Percentiles rank a stretch among this genome's conserved stretches.
Evolutionary conservation across 2,329 filamentous ascomycete species (phyloP).

Genomic region (Pestalotiopsis sp.): DNA sequence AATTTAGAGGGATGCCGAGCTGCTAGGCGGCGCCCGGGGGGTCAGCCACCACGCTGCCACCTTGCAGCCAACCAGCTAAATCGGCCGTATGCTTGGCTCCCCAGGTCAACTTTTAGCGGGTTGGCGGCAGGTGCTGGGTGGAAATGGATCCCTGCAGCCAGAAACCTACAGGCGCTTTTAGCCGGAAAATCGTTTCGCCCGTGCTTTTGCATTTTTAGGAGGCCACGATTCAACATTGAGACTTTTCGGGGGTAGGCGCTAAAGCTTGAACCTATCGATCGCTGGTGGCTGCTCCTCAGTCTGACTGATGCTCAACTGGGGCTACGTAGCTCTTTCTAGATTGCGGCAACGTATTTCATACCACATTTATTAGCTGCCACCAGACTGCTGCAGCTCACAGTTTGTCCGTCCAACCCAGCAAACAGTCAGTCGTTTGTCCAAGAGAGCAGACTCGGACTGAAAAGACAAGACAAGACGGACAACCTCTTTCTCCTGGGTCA

Average conservation of each 20-base stretch:
- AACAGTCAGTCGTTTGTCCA: background rate
- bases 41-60: no score
- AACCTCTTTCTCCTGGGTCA: background rate
- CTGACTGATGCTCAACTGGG: background rate
- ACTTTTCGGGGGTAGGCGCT: background rate
- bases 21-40: no score
- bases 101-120: no score
- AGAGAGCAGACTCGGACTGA: no score
- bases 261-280: background rate
- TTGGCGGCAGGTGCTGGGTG: no score
- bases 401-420: background rate
- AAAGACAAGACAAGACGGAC: background rate
- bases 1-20: no score
- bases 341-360: slow-evolving; percentile 5
- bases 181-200: slow-evolving; percentile 12
- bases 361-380: background rate
- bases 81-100: no score
- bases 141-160: background rate
- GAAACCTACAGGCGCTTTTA: background rate
- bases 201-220: background rate
- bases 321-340: slow-evolving; percentile 12
- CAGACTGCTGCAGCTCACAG: background rate
- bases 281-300: background rate
- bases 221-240: slow-evolving; percentile 14
- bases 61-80: no score